phyloP scores from a whole-genome alignment of 306 rosid species.

The Leucaena leucocephala region DNA sequence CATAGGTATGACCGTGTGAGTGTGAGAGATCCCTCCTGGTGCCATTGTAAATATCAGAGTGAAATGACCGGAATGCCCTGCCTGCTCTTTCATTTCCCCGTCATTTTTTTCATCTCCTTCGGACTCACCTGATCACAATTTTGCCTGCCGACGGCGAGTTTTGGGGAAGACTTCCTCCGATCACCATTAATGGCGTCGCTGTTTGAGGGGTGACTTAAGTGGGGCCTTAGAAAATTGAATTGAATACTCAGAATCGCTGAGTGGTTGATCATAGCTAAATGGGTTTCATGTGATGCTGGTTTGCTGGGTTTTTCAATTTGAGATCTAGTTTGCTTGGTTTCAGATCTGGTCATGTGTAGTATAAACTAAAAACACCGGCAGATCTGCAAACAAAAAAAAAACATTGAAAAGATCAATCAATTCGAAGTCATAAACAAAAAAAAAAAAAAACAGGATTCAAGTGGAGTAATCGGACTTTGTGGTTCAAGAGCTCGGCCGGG shows the following conservation, averaged over 20 bases:
- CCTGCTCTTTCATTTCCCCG: too few relatives aligned
- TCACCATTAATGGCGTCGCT: background rate
- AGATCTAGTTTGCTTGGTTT: too few relatives aligned
- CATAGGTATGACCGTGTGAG: too few relatives aligned
- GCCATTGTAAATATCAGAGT: too few relatives aligned
- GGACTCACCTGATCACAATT: too few relatives aligned
- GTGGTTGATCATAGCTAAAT: background rate
- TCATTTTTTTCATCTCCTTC: too few relatives aligned
- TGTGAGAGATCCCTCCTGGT: too few relatives aligned
- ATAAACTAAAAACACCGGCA: too few relatives aligned
- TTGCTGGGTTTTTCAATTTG: too few relatives aligned
- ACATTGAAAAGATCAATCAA: background rate
- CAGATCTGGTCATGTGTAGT: background rate
- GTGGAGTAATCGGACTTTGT: slow-evolving; percentile 8
- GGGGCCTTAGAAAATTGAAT: background rate
- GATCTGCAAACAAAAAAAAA: too few relatives aligned
- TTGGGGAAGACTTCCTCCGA: slow-evolving; percentile 1
- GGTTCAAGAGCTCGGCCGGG: slow-evolving; percentile 60
- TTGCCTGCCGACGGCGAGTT: slow-evolving; percentile 46
- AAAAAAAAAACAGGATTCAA: too few relatives aligned
- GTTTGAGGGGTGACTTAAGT: background rate
- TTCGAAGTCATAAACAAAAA: background rate
- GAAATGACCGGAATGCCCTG: too few relatives aligned
- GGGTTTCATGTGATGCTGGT: background rate
- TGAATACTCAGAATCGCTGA: background rate